phyloP scores from a whole-genome alignment of 129 eudicot genomes.

The Artemisia tridentata region DNA sequence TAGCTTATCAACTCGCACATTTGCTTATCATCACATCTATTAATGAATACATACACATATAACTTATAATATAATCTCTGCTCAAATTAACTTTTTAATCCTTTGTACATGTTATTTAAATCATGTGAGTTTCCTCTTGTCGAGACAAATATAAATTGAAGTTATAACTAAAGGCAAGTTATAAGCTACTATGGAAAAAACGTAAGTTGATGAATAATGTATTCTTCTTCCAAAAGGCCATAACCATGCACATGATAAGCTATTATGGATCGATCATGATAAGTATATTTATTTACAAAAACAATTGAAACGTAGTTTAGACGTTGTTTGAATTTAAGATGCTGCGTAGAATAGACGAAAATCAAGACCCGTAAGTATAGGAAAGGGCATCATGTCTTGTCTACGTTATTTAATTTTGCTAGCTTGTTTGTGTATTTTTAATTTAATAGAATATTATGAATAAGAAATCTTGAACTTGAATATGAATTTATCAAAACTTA shows the following conservation, averaged over 20 bases:
- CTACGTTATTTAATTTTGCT: not conserved
- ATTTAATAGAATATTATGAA: no score
- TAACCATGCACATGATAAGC: not conserved
- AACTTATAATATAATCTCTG: not conserved
- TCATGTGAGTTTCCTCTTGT: no score
- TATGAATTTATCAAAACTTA: no score
- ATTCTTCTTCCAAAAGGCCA: not conserved
- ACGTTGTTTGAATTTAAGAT: not conserved
- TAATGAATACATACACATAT: not conserved
- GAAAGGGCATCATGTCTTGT: constrained; percentile 25
- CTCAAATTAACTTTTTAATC: no score
- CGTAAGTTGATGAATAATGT: no score
- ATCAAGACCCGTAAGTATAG: constrained; percentile 29
- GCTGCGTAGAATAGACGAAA: not conserved
- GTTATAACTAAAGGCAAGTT: no score
- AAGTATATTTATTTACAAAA: no score
- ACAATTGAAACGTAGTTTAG: not conserved
- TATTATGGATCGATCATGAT: not conserved
- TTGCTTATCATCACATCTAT: not conserved
- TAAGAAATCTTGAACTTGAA: no score
- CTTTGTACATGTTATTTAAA: no score
- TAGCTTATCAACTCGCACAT: constrained; percentile 5
- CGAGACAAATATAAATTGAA: no score
- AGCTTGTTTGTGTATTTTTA: not conserved
- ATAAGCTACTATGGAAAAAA: no score